phyloP scores from a whole-genome alignment of 768 basidiomycete species.

The Solioccasus polychromus region DNA sequence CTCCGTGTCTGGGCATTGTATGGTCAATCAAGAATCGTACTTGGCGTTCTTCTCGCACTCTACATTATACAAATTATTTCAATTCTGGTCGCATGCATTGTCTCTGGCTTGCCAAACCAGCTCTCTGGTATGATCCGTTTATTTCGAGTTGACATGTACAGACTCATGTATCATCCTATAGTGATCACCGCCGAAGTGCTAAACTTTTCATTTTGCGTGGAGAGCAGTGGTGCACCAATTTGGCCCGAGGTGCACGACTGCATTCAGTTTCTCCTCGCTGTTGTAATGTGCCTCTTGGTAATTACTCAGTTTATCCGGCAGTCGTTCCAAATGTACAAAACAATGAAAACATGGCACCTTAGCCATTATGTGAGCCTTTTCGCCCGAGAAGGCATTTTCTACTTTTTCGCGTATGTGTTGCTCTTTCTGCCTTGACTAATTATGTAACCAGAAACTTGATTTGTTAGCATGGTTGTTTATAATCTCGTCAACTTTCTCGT shows the following conservation, averaged over 20 bases:
- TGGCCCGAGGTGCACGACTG: too few relatives aligned
- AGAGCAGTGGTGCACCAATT: too few relatives aligned
- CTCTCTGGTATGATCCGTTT: too few relatives aligned
- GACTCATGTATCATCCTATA: too few relatives aligned
- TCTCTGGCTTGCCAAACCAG: not conserved
- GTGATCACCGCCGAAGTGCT: too few relatives aligned
- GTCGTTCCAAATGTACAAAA: not conserved
- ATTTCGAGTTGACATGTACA: too few relatives aligned
- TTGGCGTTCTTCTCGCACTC: not conserved
- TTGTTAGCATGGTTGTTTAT: not conserved
- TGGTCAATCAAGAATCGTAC: not conserved
- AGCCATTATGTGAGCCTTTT: conserved; percentile 3
- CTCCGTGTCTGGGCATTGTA: not conserved
- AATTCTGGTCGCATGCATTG: not conserved
- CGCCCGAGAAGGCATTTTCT: too few relatives aligned
- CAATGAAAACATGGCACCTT: not conserved
- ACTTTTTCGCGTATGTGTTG: too few relatives aligned
- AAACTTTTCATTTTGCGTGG: too few relatives aligned
- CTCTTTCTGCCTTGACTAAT: too few relatives aligned
- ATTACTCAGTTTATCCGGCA: not conserved
- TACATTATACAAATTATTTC: not conserved
- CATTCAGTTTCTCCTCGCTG: not conserved
- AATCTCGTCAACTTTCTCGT: not conserved
- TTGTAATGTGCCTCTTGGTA: not conserved
- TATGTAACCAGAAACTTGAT: not conserved